Evolutionary conservation across 1,284 basidiomycete genomes (phyloP), one percentile per base, ranked within the genome.

Genomic region (Bondarzewia mesenterica): DNA sequence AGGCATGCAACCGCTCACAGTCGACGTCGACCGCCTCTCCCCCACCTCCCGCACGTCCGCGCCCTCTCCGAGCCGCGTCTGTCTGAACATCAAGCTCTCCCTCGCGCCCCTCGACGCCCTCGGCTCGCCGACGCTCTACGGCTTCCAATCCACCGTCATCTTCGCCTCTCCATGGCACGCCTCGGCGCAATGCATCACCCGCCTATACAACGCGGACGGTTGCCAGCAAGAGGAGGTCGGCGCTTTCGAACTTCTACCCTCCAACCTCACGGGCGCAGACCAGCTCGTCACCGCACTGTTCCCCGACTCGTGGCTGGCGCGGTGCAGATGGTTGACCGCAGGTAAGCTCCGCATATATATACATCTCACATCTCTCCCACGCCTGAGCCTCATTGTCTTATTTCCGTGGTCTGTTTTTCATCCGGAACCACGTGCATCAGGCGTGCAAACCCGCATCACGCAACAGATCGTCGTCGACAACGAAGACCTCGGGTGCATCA

Each of bases 381-480:
- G 22, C 38, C 12, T 23, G 10, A 41, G 26, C 50, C 50, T 52
- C 49, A 40, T 50, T 48, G 42, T 42, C 44, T 21, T 14, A 23
- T 21, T 21, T 20, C 18, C 16, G 16, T 12, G 39, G 14, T n/a
- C 18, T 27, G 22, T 12, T 25, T 15, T 29, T 15, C 27, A 23
- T n/a, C 38, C 18, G n/a, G n/a, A n/a, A n/a, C 54, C 56, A 56
- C 54, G 53, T 57, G 49, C 51, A 58, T 54, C 61, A 80, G 80
- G 66, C 55, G 60, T 71, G 50, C 67, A 72, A 51, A 75, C 72
- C 16, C 70, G 64, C 38, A 72, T 89, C 58, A 78, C 77, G 27
- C 85, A 88, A 66, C 78, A 85, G 66, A 69, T 88, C 53, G 66
- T 78, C 49, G 72, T 79, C 51, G 82, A 86, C 64, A 74, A 73